Evolutionary conservation across 73 alveolate genomes (phyloP).

Genomic region (Diophrys sp.): DNA sequence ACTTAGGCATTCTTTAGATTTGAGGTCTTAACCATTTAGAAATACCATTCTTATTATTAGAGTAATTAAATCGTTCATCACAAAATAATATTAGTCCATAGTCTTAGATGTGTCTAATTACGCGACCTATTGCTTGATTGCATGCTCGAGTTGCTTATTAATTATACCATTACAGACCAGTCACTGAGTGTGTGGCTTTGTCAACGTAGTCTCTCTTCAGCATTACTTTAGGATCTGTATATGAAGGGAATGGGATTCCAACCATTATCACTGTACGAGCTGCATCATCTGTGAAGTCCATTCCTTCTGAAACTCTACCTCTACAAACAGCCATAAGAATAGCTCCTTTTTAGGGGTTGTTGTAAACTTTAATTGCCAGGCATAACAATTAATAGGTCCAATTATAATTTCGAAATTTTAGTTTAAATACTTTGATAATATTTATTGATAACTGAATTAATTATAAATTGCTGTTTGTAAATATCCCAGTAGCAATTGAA

Average conservation of each 20-base stretch:
- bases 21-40: no score
- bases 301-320: slow-evolving; percentile 93
- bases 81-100: slow-evolving; percentile 67
- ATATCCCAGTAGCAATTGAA: slow-evolving; percentile 24
- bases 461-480: no score
- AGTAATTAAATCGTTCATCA: slow-evolving; percentile 34
- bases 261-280: slow-evolving; percentile 92
- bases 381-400: no score
- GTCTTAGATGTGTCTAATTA: slow-evolving; percentile 90
- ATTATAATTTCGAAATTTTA: no score
- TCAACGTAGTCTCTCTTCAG: slow-evolving; percentile 67
- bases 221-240: slow-evolving; percentile 69
- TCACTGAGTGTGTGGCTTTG: slow-evolving; percentile 47
- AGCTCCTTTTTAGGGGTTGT: slow-evolving; percentile 75
- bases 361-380: no score
- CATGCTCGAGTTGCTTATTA: slow-evolving; percentile 85
- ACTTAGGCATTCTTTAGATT: no score
- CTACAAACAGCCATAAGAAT: slow-evolving; percentile 92
- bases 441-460: no score
- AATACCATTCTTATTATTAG: background rate
- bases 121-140: slow-evolving; percentile 96
- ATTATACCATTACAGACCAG: slow-evolving; percentile 88
- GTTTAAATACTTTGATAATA: no score
- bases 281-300: slow-evolving; percentile 89
- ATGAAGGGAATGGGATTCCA: slow-evolving; percentile 91